A percentile compares a stretch with the other conserved stretches of the same genome.
These are phyloP conservation scores for Calonectria honghensis DNA, from an alignment of 2,329 filamentous ascomycete genomes.

Conservation along the genomic window DNA sequence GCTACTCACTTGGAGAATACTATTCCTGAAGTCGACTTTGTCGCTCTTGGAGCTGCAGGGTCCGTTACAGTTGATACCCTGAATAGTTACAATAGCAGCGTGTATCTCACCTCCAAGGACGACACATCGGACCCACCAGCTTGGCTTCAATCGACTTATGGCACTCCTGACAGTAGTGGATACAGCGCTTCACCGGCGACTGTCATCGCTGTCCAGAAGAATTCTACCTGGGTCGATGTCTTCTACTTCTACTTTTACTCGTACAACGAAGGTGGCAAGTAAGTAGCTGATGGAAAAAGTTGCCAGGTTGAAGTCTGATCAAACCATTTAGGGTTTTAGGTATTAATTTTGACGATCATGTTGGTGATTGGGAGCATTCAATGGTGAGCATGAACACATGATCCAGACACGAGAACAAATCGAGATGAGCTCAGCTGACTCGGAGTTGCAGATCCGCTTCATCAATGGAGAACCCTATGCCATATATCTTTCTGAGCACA, in stretches of 20 bases:
- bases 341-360: conserved; percentile 12
- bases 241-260: conserved; percentile 23
- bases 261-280: conserved; percentile 17
- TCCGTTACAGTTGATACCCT: conserved; percentile 12
- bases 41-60: conserved; percentile 9
- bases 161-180: conserved; percentile 4
- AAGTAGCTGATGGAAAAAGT: neutral
- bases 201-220: conserved; percentile 14
- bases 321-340: neutral
- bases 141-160: conserved; percentile 7
- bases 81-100: conserved; percentile 8
- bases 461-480: conserved; percentile 6
- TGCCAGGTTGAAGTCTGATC: neutral
- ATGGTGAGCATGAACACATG: neutral
- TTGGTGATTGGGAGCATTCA: conserved; percentile 21
- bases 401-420: neutral
- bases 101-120: conserved; percentile 13
- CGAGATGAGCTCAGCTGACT: neutral
- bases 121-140: conserved; percentile 5
- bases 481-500: conserved; percentile 10
- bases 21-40: neutral
- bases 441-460: neutral
- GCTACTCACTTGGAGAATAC: conserved; percentile 6
- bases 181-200: conserved; percentile 7
- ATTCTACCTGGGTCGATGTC: conserved; percentile 12